These are phyloP conservation scores for Chrysochromulina parva DNA, from an alignment of 78 protist species.

Conservation along the genomic window DNA sequence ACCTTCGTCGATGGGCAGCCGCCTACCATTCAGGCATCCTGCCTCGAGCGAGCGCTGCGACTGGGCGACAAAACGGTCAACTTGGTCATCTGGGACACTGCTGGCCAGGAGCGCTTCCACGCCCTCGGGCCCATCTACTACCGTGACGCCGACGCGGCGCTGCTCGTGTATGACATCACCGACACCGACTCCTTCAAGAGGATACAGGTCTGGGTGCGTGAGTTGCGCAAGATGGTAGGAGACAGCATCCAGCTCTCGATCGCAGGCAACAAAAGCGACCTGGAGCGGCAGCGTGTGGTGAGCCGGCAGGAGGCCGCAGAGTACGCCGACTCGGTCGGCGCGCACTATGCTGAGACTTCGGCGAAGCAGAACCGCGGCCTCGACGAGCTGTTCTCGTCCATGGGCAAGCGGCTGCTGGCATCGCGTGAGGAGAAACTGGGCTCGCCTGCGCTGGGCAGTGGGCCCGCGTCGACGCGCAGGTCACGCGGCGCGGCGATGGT, in stretches of 20 bases:
- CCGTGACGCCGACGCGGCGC: constrained; percentile 88
- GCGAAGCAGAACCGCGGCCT: constrained; percentile 77
- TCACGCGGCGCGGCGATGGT: too few relatives aligned
- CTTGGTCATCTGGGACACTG: constrained; percentile 87
- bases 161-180: constrained; percentile 92
- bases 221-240: constrained; percentile 70
- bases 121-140: constrained; percentile 93
- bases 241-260: constrained; percentile 70
- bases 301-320: constrained; percentile 51
- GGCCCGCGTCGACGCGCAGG: too few relatives aligned
- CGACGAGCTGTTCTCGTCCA: constrained; percentile 64
- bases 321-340: constrained; percentile 67
- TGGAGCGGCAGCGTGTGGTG: constrained; percentile 68
- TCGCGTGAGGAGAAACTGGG: too few relatives aligned
- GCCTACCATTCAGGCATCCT: constrained; percentile 80
- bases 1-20: constrained; percentile 73
- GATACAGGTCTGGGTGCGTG: constrained; percentile 84
- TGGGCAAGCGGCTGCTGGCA: neutral
- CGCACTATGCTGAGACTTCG: constrained; percentile 74
- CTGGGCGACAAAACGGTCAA: constrained; percentile 68
- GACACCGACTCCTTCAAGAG: constrained; percentile 63
- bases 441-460: too few relatives aligned
- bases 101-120: constrained; percentile 73
- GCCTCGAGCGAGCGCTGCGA: constrained; percentile 60
- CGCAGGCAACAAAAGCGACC: constrained; percentile 86